Percentiles rank a stretch among this genome's conserved stretches.
phyloP scores from a whole-genome alignment of 352 stramenopile species.

The Phytophthora citricola region DNA sequence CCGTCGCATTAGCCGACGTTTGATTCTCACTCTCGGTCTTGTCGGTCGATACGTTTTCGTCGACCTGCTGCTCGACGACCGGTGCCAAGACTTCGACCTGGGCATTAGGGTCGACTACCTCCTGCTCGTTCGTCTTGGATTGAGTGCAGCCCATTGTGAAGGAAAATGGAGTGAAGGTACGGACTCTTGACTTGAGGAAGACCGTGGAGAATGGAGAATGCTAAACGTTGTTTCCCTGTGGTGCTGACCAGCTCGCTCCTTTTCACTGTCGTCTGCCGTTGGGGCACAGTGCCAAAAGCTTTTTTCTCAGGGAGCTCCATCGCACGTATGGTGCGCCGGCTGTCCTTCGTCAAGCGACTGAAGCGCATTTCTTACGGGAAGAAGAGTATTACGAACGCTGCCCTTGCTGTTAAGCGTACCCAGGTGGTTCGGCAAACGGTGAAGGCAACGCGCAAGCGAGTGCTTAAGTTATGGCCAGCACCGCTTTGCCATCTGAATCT shows the following conservation, averaged over 20 bases:
- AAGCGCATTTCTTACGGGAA: conserved; percentile 22
- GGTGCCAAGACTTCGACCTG: neutral
- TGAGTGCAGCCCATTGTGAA: conserved; percentile 65
- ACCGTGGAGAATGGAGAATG: conserved; percentile 29
- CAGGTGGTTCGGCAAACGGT: conserved; percentile 6
- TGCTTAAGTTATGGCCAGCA: conserved; percentile 1
- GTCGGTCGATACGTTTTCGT: neutral
- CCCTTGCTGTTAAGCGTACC: neutral
- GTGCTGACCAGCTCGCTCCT: neutral
- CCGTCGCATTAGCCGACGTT: neutral
- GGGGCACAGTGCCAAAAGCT: neutral
- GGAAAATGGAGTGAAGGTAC: conserved; percentile 2
- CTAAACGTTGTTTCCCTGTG: neutral
- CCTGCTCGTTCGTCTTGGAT: conserved; percentile 59
- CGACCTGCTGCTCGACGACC: neutral
- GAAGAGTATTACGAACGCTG: conserved; percentile 22
- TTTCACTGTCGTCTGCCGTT: conserved; percentile 14
- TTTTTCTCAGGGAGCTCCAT: conserved; percentile 14
- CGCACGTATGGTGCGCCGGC: conserved; percentile 7
- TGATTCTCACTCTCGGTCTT: neutral
- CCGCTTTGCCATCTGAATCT: conserved; percentile 15
- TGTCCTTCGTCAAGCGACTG: conserved; percentile 3
- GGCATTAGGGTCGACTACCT: conserved; percentile 39
- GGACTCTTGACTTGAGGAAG: conserved; percentile 11
- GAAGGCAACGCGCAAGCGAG: neutral